These are phyloP conservation scores for Chaetomidium leptoderma DNA, from an alignment of 495 filamentous ascomycete genomes.

Conservation along the genomic window DNA sequence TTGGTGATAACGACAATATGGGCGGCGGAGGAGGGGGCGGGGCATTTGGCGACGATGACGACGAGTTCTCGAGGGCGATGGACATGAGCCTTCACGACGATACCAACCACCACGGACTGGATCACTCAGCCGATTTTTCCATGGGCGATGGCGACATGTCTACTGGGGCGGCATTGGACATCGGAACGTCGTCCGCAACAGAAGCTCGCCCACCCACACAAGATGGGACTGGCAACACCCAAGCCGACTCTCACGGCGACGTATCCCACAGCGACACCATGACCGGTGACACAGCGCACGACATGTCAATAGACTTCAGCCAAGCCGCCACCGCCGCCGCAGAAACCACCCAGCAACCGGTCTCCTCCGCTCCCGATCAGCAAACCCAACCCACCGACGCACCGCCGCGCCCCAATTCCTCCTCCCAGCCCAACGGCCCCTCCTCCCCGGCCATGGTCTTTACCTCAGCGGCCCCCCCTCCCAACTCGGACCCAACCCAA, in stretches of 20 bases:
- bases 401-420: background rate
- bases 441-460: conserved; percentile 33
- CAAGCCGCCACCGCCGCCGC: conserved; percentile 10
- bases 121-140: conserved; percentile 44
- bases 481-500: conserved; percentile 39
- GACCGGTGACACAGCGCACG: conserved; percentile 29
- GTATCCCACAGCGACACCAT: conserved; percentile 23
- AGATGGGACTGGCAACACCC: background rate
- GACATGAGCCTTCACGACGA: conserved; percentile 47
- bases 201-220: background rate
- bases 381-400: conserved; percentile 16
- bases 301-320: conserved; percentile 25
- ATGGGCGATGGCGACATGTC: conserved; percentile 29
- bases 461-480: conserved; percentile 23
- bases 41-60: conserved; percentile 73
- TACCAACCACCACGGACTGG: conserved; percentile 39
- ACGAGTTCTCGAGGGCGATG: conserved; percentile 79
- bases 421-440: conserved; percentile 19
- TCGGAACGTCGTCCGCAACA: background rate
- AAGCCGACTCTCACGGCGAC: conserved; percentile 4
- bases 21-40: conserved; percentile 51
- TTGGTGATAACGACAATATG: conserved; percentile 56
- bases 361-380: conserved; percentile 15
- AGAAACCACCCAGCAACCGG: background rate
- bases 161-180: background rate